phyloP scores from a whole-genome alignment of 306 rosid genomes.

The Acacia acuminata region DNA sequence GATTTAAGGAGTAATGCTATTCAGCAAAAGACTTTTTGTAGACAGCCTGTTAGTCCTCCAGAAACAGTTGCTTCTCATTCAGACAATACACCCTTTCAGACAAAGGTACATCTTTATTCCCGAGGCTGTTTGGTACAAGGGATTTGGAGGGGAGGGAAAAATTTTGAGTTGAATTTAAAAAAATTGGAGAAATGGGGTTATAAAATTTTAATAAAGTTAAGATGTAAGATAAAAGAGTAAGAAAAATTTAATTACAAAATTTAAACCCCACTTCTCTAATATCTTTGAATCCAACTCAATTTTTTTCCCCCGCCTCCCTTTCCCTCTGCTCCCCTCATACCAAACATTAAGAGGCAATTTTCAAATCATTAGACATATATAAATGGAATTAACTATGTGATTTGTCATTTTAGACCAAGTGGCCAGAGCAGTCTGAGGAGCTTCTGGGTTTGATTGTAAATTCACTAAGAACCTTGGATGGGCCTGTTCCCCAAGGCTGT shows the following conservation, averaged over 20 bases:
- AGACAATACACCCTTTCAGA: conserved; percentile 63
- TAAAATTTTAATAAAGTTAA: no score
- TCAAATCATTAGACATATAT: not conserved
- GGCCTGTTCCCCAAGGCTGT: conserved; percentile 94
- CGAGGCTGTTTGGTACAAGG: not conserved
- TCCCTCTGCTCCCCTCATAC: no score
- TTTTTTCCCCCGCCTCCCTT: no score
- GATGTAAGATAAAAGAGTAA: no score
- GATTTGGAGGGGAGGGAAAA: no score
- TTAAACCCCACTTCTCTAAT: no score
- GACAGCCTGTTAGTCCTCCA: conserved; percentile 73
- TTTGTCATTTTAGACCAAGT: conserved; percentile 72
- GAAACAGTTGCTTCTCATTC: conserved; percentile 76
- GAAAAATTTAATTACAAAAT: no score
- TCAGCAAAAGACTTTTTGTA: conserved; percentile 65
- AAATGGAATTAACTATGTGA: conserved; percentile 31
- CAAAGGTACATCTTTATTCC: conserved; percentile 67
- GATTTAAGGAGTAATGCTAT: conserved; percentile 53
- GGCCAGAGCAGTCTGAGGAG: conserved; percentile 99
- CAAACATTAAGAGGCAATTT: conserved; percentile 14
- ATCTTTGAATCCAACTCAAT: no score
- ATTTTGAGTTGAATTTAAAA: no score
- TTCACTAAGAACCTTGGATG: conserved; percentile 92
- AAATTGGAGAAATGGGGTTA: no score
- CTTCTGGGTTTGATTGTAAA: conserved; percentile 95